Evolutionary conservation across 306 rosid genomes (phyloP).

Genomic region (Cucumis cinereus): DNA sequence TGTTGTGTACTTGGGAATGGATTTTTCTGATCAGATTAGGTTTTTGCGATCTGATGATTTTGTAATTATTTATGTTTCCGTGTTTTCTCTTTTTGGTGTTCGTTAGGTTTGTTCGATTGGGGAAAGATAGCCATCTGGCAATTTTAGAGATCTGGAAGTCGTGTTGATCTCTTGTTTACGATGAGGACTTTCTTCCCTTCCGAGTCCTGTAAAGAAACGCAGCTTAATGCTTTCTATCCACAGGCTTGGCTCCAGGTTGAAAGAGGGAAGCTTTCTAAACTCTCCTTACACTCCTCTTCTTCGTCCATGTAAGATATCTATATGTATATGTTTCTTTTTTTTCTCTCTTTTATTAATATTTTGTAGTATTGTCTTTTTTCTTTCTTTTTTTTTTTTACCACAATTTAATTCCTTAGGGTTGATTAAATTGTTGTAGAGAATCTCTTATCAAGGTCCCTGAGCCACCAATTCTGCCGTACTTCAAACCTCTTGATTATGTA

Average conservation of each 20-base stretch:
- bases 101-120: slow-evolving; percentile 12
- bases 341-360: background rate
- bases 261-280: slow-evolving; percentile 70
- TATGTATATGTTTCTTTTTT: background rate
- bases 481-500: slow-evolving; percentile 74
- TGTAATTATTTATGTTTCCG: background rate
- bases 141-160: slow-evolving; percentile 83
- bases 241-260: slow-evolving; percentile 97
- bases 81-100: background rate
- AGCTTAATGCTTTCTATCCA: slow-evolving; percentile 64
- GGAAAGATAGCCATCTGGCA: slow-evolving; percentile 28
- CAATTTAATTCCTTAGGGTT: background rate
- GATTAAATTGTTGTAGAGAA: slow-evolving; percentile 41
- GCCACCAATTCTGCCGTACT: slow-evolving; percentile 61
- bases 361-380: background rate
- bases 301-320: slow-evolving; percentile 65
- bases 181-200: slow-evolving; percentile 81
- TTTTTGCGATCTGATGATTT: background rate
- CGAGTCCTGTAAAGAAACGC: slow-evolving; percentile 62
- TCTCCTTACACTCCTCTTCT: slow-evolving; percentile 44
- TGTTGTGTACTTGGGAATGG: background rate
- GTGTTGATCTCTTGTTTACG: slow-evolving; percentile 49
- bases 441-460: slow-evolving; percentile 80
- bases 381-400: background rate
- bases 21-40: background rate